Evolutionary conservation across 306 rosid genomes (phyloP).

Genomic region (Vigna unguiculata): DNA sequence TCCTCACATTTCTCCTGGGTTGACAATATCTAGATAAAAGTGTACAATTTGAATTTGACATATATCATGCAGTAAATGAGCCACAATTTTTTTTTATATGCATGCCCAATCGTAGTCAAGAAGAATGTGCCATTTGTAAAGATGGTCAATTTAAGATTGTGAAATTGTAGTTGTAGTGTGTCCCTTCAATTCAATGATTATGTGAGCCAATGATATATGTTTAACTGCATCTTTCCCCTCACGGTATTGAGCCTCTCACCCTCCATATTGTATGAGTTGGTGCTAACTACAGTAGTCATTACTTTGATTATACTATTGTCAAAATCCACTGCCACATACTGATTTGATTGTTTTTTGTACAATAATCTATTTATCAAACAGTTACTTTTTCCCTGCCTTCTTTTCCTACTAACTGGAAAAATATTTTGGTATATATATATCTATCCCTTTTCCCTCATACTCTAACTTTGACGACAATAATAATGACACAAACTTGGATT

Average conservation of each 20-base stretch:
- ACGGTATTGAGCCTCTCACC: not conserved
- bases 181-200: conserved; percentile 4
- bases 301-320: conserved; percentile 7
- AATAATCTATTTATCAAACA: not conserved
- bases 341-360: conserved; percentile 10
- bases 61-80: conserved; percentile 5
- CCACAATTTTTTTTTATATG: not conserved
- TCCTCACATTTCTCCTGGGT: conserved; percentile 3
- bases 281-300: not conserved
- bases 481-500: not conserved
- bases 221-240: not conserved
- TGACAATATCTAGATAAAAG: not conserved
- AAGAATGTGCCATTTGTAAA: conserved; percentile 8
- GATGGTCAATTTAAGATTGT: not conserved
- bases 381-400: conserved; percentile 6
- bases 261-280: conserved; percentile 17
- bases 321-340: not conserved
- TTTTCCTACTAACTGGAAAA: not conserved
- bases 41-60: not conserved
- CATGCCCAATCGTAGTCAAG: not conserved
- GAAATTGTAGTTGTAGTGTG: not conserved
- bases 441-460: not conserved
- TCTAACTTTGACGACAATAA: not conserved
- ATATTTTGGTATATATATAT: not conserved
- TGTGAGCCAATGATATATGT: conserved; percentile 15